Percentiles rank a stretch among this genome's conserved stretches.
These are phyloP conservation scores for Zymoseptoria ardabiliae DNA, from an alignment of 2,329 filamentous ascomycete species.

Conservation along the genomic window DNA sequence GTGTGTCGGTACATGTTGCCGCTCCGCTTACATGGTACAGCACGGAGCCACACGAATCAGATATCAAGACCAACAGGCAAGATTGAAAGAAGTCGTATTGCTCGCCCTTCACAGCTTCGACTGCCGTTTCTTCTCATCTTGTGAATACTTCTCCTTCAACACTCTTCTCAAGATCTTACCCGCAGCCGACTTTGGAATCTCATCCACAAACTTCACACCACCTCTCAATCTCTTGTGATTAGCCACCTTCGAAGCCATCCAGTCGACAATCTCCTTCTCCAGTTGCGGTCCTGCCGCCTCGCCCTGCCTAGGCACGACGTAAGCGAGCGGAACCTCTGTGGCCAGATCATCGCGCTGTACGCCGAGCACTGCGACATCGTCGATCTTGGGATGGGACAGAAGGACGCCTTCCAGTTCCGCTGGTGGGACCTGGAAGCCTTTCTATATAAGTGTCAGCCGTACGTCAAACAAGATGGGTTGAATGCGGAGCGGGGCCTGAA, in stretches of 20 bases:
- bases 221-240: conserved; percentile 47
- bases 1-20: no score
- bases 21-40: no score
- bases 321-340: conserved; percentile 41
- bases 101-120: conserved; percentile 13
- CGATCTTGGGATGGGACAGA: conserved; percentile 44
- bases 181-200: conserved; percentile 64
- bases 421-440: conserved; percentile 38
- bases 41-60: no score
- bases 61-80: no score
- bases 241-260: conserved; percentile 60
- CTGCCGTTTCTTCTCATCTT: conserved; percentile 29
- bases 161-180: conserved; percentile 66
- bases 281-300: conserved; percentile 21
- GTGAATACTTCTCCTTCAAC: conserved; percentile 41
- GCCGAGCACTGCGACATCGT: conserved; percentile 51
- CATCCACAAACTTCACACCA: conserved; percentile 58
- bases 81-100: not conserved
- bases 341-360: conserved; percentile 52
- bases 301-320: conserved; percentile 25
- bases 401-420: conserved; percentile 39
- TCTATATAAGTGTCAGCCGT: no score
- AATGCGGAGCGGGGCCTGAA: no score
- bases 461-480: no score
- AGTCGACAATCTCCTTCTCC: conserved; percentile 47